phyloP scores from a whole-genome alignment of 2,329 filamentous ascomycete genomes.

The Fusarium sp. region DNA sequence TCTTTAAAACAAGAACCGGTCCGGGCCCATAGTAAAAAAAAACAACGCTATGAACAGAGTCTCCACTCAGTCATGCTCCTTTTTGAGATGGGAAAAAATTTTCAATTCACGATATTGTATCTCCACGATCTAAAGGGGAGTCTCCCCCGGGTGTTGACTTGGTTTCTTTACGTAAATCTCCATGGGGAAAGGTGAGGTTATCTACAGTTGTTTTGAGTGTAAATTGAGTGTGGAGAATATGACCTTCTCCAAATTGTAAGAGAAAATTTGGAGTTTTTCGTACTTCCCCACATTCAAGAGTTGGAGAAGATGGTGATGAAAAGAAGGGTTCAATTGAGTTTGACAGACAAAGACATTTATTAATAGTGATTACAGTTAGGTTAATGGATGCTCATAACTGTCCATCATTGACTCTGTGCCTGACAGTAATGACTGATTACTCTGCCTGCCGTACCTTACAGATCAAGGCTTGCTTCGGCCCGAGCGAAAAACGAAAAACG shows the following conservation, averaged over 20 bases:
- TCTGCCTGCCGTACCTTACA: not conserved
- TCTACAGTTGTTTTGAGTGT: not conserved
- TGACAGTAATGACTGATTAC: not conserved
- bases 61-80: conserved; percentile 22
- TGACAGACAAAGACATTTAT: not conserved
- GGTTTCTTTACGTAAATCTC: conserved; percentile 33
- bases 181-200: conserved; percentile 28
- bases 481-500: not conserved
- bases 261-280: not conserved
- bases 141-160: conserved; percentile 13
- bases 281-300: not conserved
- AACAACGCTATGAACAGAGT: conserved; percentile 13
- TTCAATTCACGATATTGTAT: not conserved
- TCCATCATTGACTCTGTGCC: not conserved
- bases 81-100: not conserved
- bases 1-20: conserved; percentile 2
- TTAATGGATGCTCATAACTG: not conserved
- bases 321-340: not conserved
- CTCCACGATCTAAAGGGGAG: conserved; percentile 15
- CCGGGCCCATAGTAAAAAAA: conserved; percentile 14
- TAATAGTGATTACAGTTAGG: not conserved
- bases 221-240: conserved; percentile 3
- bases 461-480: not conserved
- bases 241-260: not conserved
- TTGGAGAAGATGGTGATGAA: not conserved